Conservation (phyloP, 495 filamentous ascomycete species). For the Penicillium cinerascens region DNA sequence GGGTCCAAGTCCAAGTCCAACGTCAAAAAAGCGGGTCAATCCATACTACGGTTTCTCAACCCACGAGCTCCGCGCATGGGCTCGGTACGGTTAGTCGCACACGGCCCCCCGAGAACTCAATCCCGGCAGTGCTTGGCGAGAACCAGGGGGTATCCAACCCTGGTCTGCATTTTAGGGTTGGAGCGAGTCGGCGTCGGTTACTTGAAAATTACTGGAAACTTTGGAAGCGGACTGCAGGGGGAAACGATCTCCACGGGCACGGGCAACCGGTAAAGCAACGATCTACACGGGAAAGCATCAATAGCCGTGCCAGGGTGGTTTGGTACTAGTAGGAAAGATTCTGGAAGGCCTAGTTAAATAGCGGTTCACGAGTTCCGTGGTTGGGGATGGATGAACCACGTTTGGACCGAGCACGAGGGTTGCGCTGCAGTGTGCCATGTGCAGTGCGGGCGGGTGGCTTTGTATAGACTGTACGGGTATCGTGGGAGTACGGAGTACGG, state of each 20-base stretch:
- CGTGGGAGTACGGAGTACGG: too few species aligned
- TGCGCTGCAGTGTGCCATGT: too few species aligned
- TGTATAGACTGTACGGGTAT: too few species aligned
- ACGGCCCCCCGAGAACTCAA: constrained; percentile 3
- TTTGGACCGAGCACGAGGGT: not conserved
- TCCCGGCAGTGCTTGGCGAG: constrained; percentile 1
- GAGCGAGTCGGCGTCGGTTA: not conserved
- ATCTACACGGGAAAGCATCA: constrained; percentile 14
- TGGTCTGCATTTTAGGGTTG: not conserved
- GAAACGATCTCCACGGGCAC: constrained; percentile 6
- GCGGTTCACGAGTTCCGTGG: not conserved
- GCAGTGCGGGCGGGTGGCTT: too few species aligned
- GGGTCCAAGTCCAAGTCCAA: not conserved
- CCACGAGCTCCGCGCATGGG: constrained; percentile 12
- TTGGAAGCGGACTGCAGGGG: constrained; percentile 6
- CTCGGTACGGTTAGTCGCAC: not conserved
- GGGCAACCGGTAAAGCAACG: not conserved
- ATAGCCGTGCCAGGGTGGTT: constrained; percentile 16
- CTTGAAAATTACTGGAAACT: not conserved
- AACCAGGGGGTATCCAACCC: not conserved
- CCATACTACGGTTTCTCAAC: not conserved
- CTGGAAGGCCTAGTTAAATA: not conserved
- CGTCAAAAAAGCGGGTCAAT: not conserved
- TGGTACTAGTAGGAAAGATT: too few species aligned
- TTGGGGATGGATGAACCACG: constrained; percentile 1